A percentile compares a stretch with the other conserved stretches of the same genome.
Evolutionary conservation across 306 rosid species (phyloP).

Genomic region (Begonia masoniana): DNA sequence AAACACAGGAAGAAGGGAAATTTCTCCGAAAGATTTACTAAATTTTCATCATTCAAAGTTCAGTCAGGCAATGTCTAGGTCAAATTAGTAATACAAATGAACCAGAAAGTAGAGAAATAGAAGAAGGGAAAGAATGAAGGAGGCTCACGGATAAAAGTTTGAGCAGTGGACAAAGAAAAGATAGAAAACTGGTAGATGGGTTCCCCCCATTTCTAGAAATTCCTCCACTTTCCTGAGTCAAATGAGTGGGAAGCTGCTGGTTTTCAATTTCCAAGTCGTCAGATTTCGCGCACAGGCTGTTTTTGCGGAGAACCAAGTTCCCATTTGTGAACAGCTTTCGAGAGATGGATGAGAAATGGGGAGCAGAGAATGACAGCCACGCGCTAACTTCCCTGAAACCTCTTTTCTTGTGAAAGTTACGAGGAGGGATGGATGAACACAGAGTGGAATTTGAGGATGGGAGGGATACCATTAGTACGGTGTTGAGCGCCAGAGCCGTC

Average conservation of each 20-base stretch:
- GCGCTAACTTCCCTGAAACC: slow-evolving; percentile 1
- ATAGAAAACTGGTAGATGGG: slow-evolving; percentile 35
- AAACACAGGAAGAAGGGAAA: too few relatives aligned
- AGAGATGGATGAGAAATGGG: slow-evolving; percentile 12
- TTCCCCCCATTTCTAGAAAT: slow-evolving; percentile 12
- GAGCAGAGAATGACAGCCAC: slow-evolving; percentile 10
- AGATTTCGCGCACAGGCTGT: slow-evolving; percentile 26
- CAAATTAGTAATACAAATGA: background rate
- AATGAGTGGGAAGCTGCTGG: slow-evolving; percentile 5
- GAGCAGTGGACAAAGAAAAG: slow-evolving; percentile 70
- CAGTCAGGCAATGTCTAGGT: too few relatives aligned
- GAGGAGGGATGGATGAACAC: background rate
- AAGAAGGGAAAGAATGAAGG: background rate
- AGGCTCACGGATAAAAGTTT: slow-evolving; percentile 55
- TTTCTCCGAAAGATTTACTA: too few relatives aligned
- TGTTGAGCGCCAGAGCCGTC: background rate
- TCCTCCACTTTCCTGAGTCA: slow-evolving; percentile 4
- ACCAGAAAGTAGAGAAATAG: background rate
- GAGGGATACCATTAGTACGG: background rate
- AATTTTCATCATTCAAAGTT: too few relatives aligned
- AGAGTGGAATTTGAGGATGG: background rate
- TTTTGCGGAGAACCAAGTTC: slow-evolving; percentile 19
- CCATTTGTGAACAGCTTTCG: slow-evolving; percentile 2
- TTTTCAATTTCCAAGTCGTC: slow-evolving; percentile 18
- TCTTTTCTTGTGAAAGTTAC: background rate